These are phyloP conservation scores for Epicoccum nigrum DNA, from an alignment of 2,329 filamentous ascomycete species.

Conservation along the genomic window DNA sequence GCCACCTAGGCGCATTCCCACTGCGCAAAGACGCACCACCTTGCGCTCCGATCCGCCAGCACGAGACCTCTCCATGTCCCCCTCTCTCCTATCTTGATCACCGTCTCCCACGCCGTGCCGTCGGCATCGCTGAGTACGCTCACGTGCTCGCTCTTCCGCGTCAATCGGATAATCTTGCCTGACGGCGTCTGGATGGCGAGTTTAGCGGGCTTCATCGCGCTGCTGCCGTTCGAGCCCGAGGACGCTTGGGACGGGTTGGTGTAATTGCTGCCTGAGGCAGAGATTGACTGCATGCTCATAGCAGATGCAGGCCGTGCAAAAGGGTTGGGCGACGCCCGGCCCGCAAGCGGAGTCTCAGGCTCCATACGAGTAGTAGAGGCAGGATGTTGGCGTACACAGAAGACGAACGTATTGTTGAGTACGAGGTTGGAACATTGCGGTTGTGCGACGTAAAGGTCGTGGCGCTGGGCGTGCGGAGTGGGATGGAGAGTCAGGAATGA, in stretches of 20 bases:
- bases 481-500: constrained; percentile 93
- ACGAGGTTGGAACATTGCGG: constrained; percentile 89
- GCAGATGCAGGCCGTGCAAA: constrained; percentile 63
- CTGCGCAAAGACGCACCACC: constrained; percentile 93
- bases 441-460: constrained; percentile 96
- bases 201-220: constrained; percentile 82
- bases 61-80: constrained; percentile 83
- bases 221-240: constrained; percentile 63
- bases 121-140: constrained; percentile 65
- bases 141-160: constrained; percentile 76
- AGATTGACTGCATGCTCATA: constrained; percentile 65
- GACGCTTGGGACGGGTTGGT: constrained; percentile 63
- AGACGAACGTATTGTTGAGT: constrained; percentile 97
- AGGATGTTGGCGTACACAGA: constrained; percentile 91
- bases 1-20: constrained; percentile 59
- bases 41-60: constrained; percentile 78
- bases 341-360: constrained; percentile 45
- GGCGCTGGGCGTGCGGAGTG: constrained; percentile 94
- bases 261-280: constrained; percentile 58
- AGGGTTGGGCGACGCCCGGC: constrained; percentile 59
- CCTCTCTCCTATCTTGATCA: constrained; percentile 85
- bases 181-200: constrained; percentile 91
- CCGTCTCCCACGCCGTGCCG: constrained; percentile 84
- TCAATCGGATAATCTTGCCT: constrained; percentile 90
- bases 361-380: constrained; percentile 58